Base-by-base conservation (phyloP, 176 grass and related monocot species). In the Bromus sterilis region DNA sequence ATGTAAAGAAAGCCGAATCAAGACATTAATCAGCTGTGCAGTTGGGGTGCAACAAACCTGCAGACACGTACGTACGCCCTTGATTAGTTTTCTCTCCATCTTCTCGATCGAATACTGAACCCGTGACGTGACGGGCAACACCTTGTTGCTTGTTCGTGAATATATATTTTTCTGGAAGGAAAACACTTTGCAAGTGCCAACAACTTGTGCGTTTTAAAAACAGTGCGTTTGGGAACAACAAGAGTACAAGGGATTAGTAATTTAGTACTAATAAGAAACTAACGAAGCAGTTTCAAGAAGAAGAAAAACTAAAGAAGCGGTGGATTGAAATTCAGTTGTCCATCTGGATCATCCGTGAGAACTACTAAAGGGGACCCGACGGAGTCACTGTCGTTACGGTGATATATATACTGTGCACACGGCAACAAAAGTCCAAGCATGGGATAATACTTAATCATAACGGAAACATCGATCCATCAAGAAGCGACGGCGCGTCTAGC, bases 371-470 rank as follows among this genome's bases (percentile, higher is more conserved):
- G 21, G 51, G 55, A 51, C 59, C 66, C 23, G 49, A 4, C 16
- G 25, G 21, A 79, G 30, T 60, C 87, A 12, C 71, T 62, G 18
- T 75, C 81, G n/a, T n/a, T n/a, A n/a, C n/a, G n/a, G n/a, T n/a
- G n/a, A n/a, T n/a, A n/a, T n/a, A n/a, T n/a, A n/a, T n/a, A n/a
- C n/a, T n/a, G n/a, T n/a, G n/a, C n/a, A n/a, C n/a, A 59, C 64
- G 86, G 80, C 86, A 87, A 65, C 86, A 74, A 72, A 34, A 78
- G 43, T 57, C 80, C 79, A 64, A 73, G 80, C 63, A 34, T 23
- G 23, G 30, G n/a, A n/a, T n/a, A n/a, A n/a, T n/a, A n/a, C n/a
- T n/a, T n/a, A n/a, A n/a, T n/a, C n/a, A n/a, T n/a, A n/a, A n/a
- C n/a, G n/a, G n/a, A n/a, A n/a, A n/a, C n/a, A n/a, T n/a, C n/a